Base-by-base conservation (phyloP, 169 alveolate species). In the Babesia bovis region DNA sequence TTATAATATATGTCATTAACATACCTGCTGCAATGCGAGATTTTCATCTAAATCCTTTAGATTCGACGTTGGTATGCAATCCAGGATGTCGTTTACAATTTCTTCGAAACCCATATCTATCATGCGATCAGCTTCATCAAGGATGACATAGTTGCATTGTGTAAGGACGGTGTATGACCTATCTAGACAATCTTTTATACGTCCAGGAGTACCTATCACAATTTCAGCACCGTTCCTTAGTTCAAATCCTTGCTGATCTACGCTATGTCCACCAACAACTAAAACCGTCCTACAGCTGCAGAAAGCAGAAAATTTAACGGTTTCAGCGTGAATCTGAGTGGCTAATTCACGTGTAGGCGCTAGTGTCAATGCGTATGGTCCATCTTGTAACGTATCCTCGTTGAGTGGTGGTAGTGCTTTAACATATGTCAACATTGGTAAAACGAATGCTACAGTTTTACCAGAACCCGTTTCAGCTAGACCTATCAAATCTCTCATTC, bases 71-170 rank as follows among this genome's bases (percentile, higher is more conserved):
- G 96, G 97, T 17, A 94, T 93, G 52, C 93, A 90, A 59, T 92
- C 96, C 44, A 97, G 76, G 32, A 96, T 96, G 36, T 85, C 89
- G 60, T 94, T 96, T 4, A 97, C 98, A 55, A 94, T 92, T 28
- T 94, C 98, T 82, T 96, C 99, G 83, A 96, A 95, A 33, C 98
- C 99, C 95, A 96, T 84, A 78, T 96, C 99, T 56, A 97, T 92
- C 99, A 96, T 96, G 19, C 96, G 63, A 82, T 97, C 99, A 5
- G 99, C 99, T 73, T 97, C 99, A 85, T 97, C 99, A 21, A 97
- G 82, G 13, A 96, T 92, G 21, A 96, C 96, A 81, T 94, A 96
- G 66, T 91, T 90, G 76, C 98, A 95, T 71, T 96, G 96, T 23
- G 93, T 92, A 38, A 97, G 78, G 12, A 94, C 97, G 3, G 97